Base-by-base conservation (phyloP, 208 protist genomes). In the Crithidia bombi region DNA sequence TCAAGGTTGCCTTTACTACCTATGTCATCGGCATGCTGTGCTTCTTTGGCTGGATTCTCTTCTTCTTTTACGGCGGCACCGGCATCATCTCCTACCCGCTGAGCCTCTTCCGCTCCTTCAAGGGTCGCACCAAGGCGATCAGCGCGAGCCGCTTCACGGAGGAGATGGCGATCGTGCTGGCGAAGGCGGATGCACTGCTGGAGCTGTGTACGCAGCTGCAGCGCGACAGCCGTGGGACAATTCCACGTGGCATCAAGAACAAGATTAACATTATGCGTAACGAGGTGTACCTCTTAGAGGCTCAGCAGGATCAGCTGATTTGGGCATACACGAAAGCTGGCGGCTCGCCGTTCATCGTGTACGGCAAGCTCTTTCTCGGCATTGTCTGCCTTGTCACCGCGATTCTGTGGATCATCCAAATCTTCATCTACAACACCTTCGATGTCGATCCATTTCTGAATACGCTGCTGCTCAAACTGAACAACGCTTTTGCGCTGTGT, bases 11-110 rank as follows among this genome's bases (percentile, higher is more conserved):
- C 59, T 79, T 91, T 66, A 83, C 82, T n/a, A 92, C 90, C 21
- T 97, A 97, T 70, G 57, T 69, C 28, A 82, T 96, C 12, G 93
- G 87, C 25, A 77, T 96, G 63, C 41, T 96, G 30, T 88, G 85
- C 67, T 82, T 91, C 63, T 61, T 95, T 66, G 90, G 93, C 23
- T 97, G 91, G 90, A 72, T 98, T 44, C 64, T 93, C 44, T 96
- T 98, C 68, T 81, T 96, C 32, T 70, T 98, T 25, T 98, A 98
- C 69, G 94, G 94, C 26, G 93, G 96, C 14, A 83, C 97, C 17
- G 97, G 97, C 43, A 65, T 99, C 28, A 69, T 94, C 7, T 85
- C 96, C 25, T 90, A 98, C 46, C 97, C 97, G 59, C 91, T 75
- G 78, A 86, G 57, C 62, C 79, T 47, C 43, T 76, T 81, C 54